Percentiles rank a stretch among this genome's conserved stretches.
Evolutionary conservation across 192 early-diverging fungal genomes (phyloP).

Genomic region (Coemansia sp.): DNA sequence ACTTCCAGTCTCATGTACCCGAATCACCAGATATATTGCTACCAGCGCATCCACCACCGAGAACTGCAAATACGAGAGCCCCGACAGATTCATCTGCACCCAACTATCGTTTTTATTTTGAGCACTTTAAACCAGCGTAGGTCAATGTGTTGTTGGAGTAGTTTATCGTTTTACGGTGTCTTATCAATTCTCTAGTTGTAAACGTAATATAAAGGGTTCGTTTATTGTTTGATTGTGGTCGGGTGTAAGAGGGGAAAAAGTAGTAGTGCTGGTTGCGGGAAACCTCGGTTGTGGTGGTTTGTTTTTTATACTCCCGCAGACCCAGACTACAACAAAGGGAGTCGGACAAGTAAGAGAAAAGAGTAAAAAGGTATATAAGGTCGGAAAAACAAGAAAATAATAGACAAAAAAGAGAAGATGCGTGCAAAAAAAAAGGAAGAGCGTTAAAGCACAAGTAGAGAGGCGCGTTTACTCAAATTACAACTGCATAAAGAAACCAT

Average conservation of each 20-base stretch:
- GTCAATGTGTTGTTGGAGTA: background rate
- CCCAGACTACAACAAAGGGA: background rate
- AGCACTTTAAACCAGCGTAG: background rate
- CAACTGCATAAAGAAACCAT: too few relatives aligned
- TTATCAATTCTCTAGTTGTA: background rate
- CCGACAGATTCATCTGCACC: slow-evolving; percentile 40
- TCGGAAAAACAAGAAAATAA: slow-evolving; percentile 7
- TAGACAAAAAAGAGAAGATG: slow-evolving; percentile 1
- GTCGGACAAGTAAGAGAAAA: background rate
- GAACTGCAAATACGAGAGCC: slow-evolving; percentile 53
- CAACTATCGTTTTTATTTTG: background rate
- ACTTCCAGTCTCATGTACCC: slow-evolving; percentile 24
- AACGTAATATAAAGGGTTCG: background rate
- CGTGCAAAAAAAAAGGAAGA: background rate
- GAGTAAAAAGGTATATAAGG: slow-evolving; percentile 8
- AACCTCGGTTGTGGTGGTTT: background rate
- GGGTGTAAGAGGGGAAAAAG: background rate
- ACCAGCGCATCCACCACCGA: slow-evolving; percentile 48
- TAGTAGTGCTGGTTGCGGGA: background rate
- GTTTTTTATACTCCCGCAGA: background rate
- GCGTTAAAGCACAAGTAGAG: background rate
- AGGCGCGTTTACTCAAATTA: too few relatives aligned
- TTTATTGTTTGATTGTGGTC: background rate
- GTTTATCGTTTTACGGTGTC: background rate
- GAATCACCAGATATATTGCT: slow-evolving; percentile 32